phyloP scores from a whole-genome alignment of 768 basidiomycete species.

The Cyclocybe aegerita region DNA sequence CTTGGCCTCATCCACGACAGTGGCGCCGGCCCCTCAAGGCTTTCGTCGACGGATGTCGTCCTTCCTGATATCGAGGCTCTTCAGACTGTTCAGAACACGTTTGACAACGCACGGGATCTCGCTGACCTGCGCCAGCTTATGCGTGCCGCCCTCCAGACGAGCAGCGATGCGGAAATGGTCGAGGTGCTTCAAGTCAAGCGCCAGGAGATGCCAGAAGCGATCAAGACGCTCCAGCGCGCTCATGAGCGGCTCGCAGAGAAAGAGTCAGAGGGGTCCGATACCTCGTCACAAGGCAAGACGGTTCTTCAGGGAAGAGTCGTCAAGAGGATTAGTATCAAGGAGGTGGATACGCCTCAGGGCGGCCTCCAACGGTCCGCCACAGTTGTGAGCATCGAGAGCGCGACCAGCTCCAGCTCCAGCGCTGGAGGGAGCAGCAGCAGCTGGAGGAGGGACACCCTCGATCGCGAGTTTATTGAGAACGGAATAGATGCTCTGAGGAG shows the following conservation, averaged over 20 bases:
- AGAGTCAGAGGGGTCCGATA: conserved; percentile 5
- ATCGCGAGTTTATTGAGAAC: conserved; percentile 69
- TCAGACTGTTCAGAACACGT: conserved; percentile 27
- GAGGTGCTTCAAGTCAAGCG: conserved; percentile 58
- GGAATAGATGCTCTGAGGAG: conserved; percentile 71
- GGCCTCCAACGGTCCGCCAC: conserved; percentile 19
- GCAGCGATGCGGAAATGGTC: conserved; percentile 65
- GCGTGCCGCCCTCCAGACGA: conserved; percentile 52
- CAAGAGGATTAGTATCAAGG: conserved; percentile 17
- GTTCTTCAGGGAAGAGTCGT: conserved; percentile 18
- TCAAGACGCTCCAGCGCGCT: conserved; percentile 74
- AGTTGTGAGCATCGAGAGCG: conserved; percentile 24
- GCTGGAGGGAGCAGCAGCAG: conserved; percentile 12
- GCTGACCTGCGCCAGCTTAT: conserved; percentile 59
- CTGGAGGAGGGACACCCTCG: conserved; percentile 47
- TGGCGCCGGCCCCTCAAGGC: neutral
- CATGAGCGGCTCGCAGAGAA: conserved; percentile 23
- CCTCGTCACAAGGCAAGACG: conserved; percentile 5
- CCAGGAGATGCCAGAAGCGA: conserved; percentile 77
- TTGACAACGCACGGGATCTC: conserved; percentile 52
- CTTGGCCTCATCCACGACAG: conserved; percentile 18
- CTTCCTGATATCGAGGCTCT: conserved; percentile 20
- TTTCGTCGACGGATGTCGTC: neutral
- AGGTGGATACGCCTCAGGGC: neutral
- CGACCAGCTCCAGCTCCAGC: conserved; percentile 17